A percentile compares a stretch with the other conserved stretches of the same genome.
phyloP scores from a whole-genome alignment of 2,329 filamentous ascomycete species.

The Domatiomyces catenatus region DNA sequence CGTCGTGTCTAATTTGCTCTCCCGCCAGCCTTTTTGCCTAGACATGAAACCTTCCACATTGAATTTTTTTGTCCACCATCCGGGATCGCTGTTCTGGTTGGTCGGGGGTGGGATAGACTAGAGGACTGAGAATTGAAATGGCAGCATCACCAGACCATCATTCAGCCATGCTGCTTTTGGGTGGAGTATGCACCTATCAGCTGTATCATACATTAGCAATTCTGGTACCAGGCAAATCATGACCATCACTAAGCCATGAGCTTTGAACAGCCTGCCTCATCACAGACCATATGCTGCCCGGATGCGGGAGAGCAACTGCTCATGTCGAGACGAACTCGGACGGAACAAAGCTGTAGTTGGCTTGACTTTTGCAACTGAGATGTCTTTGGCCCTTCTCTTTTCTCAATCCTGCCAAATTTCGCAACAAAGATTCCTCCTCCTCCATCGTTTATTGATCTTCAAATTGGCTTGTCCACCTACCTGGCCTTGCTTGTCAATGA shows the following conservation, averaged over 20 bases:
- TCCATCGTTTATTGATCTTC: conserved; percentile 5
- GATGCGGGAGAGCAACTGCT: neutral
- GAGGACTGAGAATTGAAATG: neutral
- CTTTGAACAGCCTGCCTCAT: neutral
- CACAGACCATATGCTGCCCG: neutral
- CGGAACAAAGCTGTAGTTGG: neutral
- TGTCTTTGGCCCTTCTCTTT: conserved; percentile 8
- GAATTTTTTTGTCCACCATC: neutral
- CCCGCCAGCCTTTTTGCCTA: neutral
- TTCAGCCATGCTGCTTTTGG: neutral
- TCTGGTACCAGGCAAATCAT: neutral
- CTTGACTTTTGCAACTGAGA: conserved; percentile 3
- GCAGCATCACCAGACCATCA: neutral
- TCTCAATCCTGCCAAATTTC: conserved; percentile 10
- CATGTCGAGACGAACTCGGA: neutral
- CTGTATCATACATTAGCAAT: neutral
- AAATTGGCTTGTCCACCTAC: conserved; percentile 7
- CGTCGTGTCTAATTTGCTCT: too few species aligned
- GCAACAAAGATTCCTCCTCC: conserved; percentile 12
- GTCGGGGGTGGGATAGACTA: neutral
- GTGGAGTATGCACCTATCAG: neutral
- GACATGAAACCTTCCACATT: neutral
- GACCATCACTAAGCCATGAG: neutral
- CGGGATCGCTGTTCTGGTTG: neutral
- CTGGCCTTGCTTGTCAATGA: conserved; percentile 4